phyloP scores from a whole-genome alignment of 129 eudicot species.

The Calendula officinalis region DNA sequence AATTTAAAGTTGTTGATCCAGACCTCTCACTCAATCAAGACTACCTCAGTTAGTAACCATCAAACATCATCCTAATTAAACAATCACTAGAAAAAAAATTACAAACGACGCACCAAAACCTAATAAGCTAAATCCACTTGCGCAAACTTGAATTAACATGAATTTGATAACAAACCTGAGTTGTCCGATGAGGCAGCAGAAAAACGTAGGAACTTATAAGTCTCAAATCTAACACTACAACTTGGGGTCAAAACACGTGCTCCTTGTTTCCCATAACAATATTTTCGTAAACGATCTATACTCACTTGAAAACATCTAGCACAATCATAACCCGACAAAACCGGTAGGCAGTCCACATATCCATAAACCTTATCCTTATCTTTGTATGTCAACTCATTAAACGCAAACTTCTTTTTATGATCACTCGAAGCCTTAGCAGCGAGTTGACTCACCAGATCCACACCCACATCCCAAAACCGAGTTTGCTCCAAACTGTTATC shows the following conservation, averaged over 20 bases:
- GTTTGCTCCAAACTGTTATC: neutral
- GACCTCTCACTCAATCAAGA: too few species aligned
- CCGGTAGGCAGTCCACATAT: conserved; percentile 18
- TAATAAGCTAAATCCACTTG: too few species aligned
- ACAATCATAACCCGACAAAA: conserved; percentile 17
- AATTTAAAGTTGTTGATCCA: too few species aligned
- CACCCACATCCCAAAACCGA: conserved; percentile 14
- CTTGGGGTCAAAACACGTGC: conserved; percentile 28
- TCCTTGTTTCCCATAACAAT: conserved; percentile 7
- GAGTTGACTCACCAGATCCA: neutral
- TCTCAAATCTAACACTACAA: conserved; percentile 29
- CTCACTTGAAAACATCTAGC: conserved; percentile 13
- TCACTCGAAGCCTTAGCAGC: neutral
- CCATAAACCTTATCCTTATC: conserved; percentile 5
- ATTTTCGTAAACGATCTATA: neutral
- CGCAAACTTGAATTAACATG: neutral
- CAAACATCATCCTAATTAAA: too few species aligned
- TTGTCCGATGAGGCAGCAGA: neutral
- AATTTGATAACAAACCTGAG: neutral
- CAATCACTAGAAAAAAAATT: too few species aligned
- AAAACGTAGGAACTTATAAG: conserved; percentile 5
- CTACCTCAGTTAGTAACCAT: too few species aligned
- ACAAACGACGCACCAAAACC: too few species aligned
- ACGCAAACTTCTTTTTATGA: conserved; percentile 4
- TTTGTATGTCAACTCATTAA: neutral